phyloP scores from a whole-genome alignment of 306 rosid genomes.

The Carpinus fangiana region DNA sequence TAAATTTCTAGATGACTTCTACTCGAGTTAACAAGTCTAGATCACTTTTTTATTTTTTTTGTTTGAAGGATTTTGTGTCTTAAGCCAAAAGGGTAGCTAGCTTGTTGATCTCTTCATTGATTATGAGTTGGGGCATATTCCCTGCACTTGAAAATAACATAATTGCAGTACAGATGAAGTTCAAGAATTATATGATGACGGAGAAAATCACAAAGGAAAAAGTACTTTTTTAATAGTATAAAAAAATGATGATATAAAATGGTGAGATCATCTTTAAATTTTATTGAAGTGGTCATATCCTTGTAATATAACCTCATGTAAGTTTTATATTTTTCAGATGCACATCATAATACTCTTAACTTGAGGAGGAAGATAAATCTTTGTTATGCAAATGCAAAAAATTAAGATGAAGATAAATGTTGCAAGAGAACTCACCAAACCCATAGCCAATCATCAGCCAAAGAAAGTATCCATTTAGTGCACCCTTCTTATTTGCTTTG shows the following conservation, averaged over 20 bases:
- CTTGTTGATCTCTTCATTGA: no score
- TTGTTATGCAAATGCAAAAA: constrained; percentile 1
- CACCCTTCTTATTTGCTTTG: constrained; percentile 62
- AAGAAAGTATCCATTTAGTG: constrained; percentile 54
- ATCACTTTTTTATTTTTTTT: no score
- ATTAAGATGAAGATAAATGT: constrained; percentile 15
- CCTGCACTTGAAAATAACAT: no score
- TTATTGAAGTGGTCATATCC: background rate
- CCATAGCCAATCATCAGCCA: constrained; percentile 90
- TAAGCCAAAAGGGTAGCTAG: no score
- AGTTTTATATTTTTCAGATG: background rate
- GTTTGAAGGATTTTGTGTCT: no score
- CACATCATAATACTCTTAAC: background rate
- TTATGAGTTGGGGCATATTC: no score
- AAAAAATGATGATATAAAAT: background rate
- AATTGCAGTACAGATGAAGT: no score
- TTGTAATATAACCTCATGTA: background rate
- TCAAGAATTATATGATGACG: no score
- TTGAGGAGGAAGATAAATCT: background rate
- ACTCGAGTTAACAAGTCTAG: no score
- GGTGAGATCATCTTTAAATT: background rate
- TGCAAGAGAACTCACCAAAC: constrained; percentile 59
- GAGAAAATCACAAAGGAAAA: no score
- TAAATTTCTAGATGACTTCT: no score
- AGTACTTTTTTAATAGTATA: no score